Evolutionary conservation across 75 land plant genomes (phyloP).

Genomic region (Cryptomeria japonica): DNA sequence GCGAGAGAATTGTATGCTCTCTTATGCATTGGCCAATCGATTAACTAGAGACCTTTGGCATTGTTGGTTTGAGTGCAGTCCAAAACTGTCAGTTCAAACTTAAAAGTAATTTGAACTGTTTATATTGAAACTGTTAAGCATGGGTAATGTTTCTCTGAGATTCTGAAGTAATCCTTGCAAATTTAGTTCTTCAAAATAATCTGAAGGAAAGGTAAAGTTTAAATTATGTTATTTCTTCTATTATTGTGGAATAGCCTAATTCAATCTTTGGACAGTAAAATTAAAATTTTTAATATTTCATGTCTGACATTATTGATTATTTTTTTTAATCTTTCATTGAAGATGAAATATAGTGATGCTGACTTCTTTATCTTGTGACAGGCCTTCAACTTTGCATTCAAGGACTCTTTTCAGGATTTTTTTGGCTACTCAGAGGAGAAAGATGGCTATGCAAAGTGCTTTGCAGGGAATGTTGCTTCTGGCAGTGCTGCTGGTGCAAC

Average conservation of each 20-base stretch:
- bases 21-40: background rate
- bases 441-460: constrained; percentile 77
- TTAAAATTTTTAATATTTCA: background rate
- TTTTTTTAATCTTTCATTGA: constrained; percentile 1
- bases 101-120: background rate
- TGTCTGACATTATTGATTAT: background rate
- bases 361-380: constrained; percentile 25
- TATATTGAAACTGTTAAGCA: background rate
- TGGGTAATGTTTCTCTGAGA: background rate
- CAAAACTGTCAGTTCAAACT: background rate
- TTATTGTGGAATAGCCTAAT: background rate
- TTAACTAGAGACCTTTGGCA: background rate
- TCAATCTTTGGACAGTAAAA: background rate
- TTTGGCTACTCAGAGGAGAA: constrained; percentile 72
- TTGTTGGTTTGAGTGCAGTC: background rate
- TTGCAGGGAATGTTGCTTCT: constrained; percentile 84
- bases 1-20: background rate
- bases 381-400: constrained; percentile 96
- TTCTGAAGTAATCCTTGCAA: background rate
- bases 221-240: background rate
- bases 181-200: background rate
- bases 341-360: background rate
- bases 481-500: constrained; percentile 90
- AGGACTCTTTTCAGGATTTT: constrained; percentile 70
- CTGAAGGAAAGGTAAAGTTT: background rate